These are phyloP conservation scores for Yamadazyma epiphylla DNA, from an alignment of 1,139 yeast species.

Conservation along the genomic window DNA sequence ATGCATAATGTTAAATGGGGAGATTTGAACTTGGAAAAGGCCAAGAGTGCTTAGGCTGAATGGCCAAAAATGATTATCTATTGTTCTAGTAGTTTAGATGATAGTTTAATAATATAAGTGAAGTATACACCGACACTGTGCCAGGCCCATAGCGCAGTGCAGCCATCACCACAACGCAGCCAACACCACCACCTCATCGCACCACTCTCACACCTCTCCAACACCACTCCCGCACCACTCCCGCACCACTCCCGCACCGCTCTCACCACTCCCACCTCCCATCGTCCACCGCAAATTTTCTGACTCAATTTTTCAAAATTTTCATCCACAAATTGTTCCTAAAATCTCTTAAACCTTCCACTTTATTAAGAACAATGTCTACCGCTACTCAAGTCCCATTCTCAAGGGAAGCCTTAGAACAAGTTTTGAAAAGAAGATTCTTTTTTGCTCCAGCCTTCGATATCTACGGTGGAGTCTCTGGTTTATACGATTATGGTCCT, in stretches of 20 bases:
- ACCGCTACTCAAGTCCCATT: conserved; percentile 35
- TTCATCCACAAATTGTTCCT: conserved; percentile 1
- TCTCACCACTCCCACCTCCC: too few species aligned
- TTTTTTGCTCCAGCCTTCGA: conserved; percentile 97
- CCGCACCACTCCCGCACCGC: too few species aligned
- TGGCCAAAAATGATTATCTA: too few species aligned
- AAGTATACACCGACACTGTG: too few species aligned
- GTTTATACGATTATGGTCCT: conserved; percentile 97
- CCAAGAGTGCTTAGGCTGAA: not conserved
- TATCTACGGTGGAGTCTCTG: conserved; percentile 97
- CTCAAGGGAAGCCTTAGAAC: conserved; percentile 83
- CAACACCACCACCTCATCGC: too few species aligned
- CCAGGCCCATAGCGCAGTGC: too few species aligned
- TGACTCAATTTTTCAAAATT: too few species aligned
- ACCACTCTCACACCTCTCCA: not conserved
- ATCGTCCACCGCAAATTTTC: too few species aligned
- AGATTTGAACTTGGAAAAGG: conserved; percentile 15
- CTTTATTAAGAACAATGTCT: conserved; percentile 21
- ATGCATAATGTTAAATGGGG: conserved; percentile 25
- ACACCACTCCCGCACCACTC: not conserved
- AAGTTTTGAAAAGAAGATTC: conserved; percentile 90
- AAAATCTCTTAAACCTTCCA: not conserved
- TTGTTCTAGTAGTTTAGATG: too few species aligned
- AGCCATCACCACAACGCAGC: too few species aligned
- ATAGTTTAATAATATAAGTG: too few species aligned